A percentile compares a stretch with the other conserved stretches of the same genome.
These are phyloP conservation scores for Flaveria trinervia DNA, from an alignment of 129 eudicot species.

Conservation along the genomic window DNA sequence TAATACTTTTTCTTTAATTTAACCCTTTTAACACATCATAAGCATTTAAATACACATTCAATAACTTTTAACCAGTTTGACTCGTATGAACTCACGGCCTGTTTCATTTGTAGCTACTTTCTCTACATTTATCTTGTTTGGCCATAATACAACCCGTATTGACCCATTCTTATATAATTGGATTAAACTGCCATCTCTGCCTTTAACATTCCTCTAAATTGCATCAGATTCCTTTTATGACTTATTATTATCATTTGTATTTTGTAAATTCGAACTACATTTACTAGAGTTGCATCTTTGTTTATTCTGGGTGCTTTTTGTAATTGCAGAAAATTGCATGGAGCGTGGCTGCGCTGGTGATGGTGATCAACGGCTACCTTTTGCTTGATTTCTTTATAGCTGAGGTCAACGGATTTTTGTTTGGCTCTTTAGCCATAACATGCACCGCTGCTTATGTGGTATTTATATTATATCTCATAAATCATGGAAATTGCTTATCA, in stretches of 20 bases:
- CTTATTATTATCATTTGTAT: not conserved
- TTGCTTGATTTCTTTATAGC: slow-evolving; percentile 64
- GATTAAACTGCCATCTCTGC: not conserved
- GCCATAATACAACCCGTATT: not conserved
- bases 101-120: not conserved
- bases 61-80: not conserved
- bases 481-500: slow-evolving; percentile 50
- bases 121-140: not conserved
- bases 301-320: not conserved
- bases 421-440: slow-evolving; percentile 50
- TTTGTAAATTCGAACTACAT: not conserved
- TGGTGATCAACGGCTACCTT: slow-evolving; percentile 88
- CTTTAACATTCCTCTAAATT: not conserved
- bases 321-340: slow-evolving; percentile 63
- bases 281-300: not conserved
- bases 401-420: slow-evolving; percentile 67
- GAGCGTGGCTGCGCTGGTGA: slow-evolving; percentile 89
- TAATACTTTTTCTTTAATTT: not conserved
- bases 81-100: not conserved
- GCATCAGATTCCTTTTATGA: not conserved
- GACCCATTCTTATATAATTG: not conserved
- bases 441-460: slow-evolving; percentile 43
- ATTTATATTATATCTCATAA: slow-evolving; percentile 68
- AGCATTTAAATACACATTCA: not conserved
- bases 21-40: not conserved